phyloP scores from a whole-genome alignment of 345 rosid genomes.

The Heritiera littoralis region DNA sequence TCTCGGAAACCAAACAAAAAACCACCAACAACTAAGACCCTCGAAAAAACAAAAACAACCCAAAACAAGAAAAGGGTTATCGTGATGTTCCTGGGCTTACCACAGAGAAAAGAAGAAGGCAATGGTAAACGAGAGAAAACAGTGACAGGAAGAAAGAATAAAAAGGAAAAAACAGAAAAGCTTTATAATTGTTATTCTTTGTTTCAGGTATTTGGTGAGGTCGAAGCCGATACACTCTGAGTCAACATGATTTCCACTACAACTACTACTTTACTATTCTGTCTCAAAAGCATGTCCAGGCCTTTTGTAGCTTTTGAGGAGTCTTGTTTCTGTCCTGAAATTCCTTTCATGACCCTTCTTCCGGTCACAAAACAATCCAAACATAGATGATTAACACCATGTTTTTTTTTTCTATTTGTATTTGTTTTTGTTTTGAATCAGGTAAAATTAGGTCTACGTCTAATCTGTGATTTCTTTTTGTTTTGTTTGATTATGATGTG shows the following conservation, averaged over 20 bases:
- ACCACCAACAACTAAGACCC: background rate
- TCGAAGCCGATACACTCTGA: slow-evolving; percentile 37
- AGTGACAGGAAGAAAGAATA: background rate
- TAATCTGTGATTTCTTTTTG: background rate
- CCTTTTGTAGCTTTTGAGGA: slow-evolving; percentile 32
- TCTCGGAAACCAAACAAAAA: slow-evolving; percentile 24
- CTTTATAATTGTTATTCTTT: background rate
- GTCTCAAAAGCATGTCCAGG: slow-evolving; percentile 35
- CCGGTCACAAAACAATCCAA: background rate
- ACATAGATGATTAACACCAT: no score
- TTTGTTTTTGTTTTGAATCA: no score
- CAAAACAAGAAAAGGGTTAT: background rate
- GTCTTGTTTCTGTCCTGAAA: background rate
- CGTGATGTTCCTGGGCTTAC: background rate
- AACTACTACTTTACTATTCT: background rate
- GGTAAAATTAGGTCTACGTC: background rate
- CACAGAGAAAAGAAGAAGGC: background rate
- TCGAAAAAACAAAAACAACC: background rate
- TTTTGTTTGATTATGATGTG: background rate
- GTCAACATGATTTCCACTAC: slow-evolving; percentile 55
- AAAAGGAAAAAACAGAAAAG: background rate
- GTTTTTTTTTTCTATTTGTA: no score
- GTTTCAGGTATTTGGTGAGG: slow-evolving; percentile 28
- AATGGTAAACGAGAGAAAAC: background rate
- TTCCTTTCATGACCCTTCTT: slow-evolving; percentile 29